Base-by-base conservation (phyloP, 768 basidiomycete genomes). In the Cyclocybe cylindracea region DNA sequence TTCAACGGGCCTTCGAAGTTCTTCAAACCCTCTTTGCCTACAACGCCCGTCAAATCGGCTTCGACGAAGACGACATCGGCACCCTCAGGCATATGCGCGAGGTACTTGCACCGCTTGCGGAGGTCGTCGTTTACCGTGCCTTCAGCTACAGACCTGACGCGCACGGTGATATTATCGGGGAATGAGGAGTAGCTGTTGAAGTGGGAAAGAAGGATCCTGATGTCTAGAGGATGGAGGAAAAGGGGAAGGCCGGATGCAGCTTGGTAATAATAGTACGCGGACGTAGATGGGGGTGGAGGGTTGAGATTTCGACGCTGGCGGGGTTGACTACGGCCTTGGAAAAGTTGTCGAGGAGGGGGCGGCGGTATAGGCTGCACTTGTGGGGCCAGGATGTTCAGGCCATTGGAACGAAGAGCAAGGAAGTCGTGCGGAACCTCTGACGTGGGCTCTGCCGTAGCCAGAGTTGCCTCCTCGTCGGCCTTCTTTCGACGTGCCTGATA, bases 251-350 rank as follows among this genome's bases (percentile, higher is more conserved):
- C 97, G 1, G 91, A 90, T 0, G 92, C 85, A 13, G 94, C 89
- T 67, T 98, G 97, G 67, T 98, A 99, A 70, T 89, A 99, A 66
- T 89, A 94, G 71, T 96, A 99, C 7, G 92, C 88, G 8, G 91
- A 88, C 11, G 90, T 89, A 13, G 90, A 89, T 13, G 88, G 90
- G 2, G 91, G 90, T 2, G 89, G 90, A 1, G 91, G 89, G 61
- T 93, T 94, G 58, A 94, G 68, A 64, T 94, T 94, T 51, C 84
- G 81, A 29, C 90, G 83, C 47, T 84, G 84, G 50, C 80, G 79
- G 33, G 79, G 80, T 46, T 65, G 64, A 54, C 77, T 80, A 39
- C 74, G 78, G 39, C 58, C 65, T 35, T 61, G 62, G 11, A 73
- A 58, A 40, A 49, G 45, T 44, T 48, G 10, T 14, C 54, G 53